Conservation (phyloP, 495 filamentous ascomycete species). For the Penicillium antarcticum region DNA sequence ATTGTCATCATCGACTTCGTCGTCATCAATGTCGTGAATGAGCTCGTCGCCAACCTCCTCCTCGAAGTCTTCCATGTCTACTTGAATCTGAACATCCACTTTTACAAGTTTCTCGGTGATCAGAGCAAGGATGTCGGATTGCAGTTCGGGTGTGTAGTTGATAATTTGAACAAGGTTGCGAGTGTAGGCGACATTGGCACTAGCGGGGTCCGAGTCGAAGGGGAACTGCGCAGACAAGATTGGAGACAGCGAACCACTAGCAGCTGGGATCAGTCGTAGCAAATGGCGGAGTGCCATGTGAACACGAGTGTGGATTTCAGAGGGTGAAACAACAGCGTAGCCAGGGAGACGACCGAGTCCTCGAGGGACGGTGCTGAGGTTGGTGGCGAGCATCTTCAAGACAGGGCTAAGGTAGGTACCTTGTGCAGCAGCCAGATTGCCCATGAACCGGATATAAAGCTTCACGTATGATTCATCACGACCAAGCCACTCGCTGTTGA, state of each 20-base stretch:
- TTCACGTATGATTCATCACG: slow-evolving; percentile 77
- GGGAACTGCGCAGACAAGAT: slow-evolving; percentile 69
- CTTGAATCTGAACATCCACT: slow-evolving; percentile 90
- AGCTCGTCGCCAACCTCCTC: slow-evolving; percentile 62
- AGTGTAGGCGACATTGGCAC: slow-evolving; percentile 71
- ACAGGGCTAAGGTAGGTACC: slow-evolving; percentile 60
- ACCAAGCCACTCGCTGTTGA: slow-evolving; percentile 79
- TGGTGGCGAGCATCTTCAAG: slow-evolving; percentile 74
- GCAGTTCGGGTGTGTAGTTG: slow-evolving; percentile 75
- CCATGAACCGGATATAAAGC: slow-evolving; percentile 76
- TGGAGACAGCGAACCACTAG: slow-evolving; percentile 64
- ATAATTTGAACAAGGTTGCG: slow-evolving; percentile 72
- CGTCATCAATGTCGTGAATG: slow-evolving; percentile 41
- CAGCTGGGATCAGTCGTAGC: slow-evolving; percentile 71
- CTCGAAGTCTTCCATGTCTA: slow-evolving; percentile 82
- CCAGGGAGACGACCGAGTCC: slow-evolving; percentile 58
- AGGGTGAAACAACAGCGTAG: slow-evolving; percentile 53
- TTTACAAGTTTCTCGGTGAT: slow-evolving; percentile 83
- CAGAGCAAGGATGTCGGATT: slow-evolving; percentile 74
- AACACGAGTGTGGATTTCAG: slow-evolving; percentile 61
- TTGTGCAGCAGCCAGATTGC: slow-evolving; percentile 76
- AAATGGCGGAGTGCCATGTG: slow-evolving; percentile 76
- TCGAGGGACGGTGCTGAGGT: slow-evolving; percentile 56
- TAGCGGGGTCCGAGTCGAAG: slow-evolving; percentile 65
- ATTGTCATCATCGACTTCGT: slow-evolving; percentile 60